Evolutionary conservation across 2,329 filamentous ascomycete species (phyloP).

Genomic region (Alternaria sp.): DNA sequence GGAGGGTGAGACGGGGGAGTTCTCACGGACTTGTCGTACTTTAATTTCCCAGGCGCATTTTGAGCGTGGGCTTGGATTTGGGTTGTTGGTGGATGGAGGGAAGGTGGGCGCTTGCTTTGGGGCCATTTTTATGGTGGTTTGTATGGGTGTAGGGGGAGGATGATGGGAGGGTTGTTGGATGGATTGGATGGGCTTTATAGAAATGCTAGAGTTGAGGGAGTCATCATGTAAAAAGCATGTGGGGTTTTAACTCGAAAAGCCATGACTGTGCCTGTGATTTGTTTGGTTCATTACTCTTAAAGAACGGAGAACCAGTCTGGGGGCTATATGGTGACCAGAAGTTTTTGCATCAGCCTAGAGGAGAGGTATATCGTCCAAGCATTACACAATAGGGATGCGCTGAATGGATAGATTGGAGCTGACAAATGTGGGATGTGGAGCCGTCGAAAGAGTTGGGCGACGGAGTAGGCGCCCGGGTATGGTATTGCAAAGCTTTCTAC

Average conservation of each 20-base stretch:
- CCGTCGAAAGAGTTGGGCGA: background rate
- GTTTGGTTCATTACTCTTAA: background rate
- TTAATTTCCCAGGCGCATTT: background rate
- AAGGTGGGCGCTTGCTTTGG: background rate
- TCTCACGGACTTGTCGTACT: background rate
- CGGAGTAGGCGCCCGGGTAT: background rate
- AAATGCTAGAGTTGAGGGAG: background rate
- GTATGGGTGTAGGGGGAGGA: background rate
- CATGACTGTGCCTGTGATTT: background rate
- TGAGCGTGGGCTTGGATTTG: background rate
- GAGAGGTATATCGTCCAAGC: background rate
- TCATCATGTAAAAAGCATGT: background rate
- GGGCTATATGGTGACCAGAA: background rate
- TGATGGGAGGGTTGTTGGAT: background rate
- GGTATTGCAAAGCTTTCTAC: background rate
- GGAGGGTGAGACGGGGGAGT: background rate
- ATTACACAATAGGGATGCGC: background rate
- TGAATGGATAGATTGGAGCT: background rate
- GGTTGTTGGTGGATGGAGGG: background rate
- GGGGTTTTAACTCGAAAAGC: accelerated
- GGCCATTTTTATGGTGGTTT: background rate
- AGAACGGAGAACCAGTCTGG: background rate
- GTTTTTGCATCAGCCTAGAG: background rate
- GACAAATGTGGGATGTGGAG: background rate
- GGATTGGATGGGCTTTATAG: background rate